Evolutionary conservation across 1,284 basidiomycete genomes (phyloP), one percentile per base, ranked within the genome.

Genomic region (Trametes polyzona): DNA sequence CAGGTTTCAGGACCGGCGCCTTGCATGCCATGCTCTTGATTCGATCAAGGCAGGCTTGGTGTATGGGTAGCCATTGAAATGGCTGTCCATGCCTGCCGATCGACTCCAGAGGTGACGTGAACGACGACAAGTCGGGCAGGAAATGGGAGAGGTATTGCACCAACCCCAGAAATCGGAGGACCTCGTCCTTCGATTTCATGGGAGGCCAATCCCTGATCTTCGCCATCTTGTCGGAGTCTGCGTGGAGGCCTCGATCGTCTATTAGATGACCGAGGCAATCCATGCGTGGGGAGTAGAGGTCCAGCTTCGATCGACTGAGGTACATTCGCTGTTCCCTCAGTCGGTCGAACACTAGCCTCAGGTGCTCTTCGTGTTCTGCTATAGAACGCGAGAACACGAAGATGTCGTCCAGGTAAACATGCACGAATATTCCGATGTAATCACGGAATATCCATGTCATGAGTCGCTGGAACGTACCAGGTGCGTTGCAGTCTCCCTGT

Each of bases 151-250:
- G 51, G 57, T 78, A 80, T 21, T 78, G 67, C 0, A 79, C 68
- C 0, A 76, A 59, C 1, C 76, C 78, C 0, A 80, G 53, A 40
- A 79, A 80, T 11, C 66, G 55, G 39, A 74, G 73, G 0, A 81
- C 64, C 14, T 77, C 72, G n/a, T 75, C 66, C 30, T 69, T 72
- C 4, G 61, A 65, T 0, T 63, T 40, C 0, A 74, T 77, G 0
- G 49, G 53, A 9, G 47, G 53, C 68, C 68, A 72, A 1, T 61
- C 33, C 0, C 48, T 17, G 11, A 71, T 57, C 5, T 36, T 12
- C 0, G 48, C 49, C 67, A 72, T 66, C 42, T 74, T 72, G 33
- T 70, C 66, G 0, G 33, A 10, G 27, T 71, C 64, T 0, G 68
- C 67, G 46, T 72, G 66, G 0, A 76, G 46, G 0, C 75, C 71